Percentiles rank a stretch among this genome's conserved stretches.
Conservation (phyloP, 2,329 filamentous ascomycete genomes). For the Periconia digitata region DNA sequence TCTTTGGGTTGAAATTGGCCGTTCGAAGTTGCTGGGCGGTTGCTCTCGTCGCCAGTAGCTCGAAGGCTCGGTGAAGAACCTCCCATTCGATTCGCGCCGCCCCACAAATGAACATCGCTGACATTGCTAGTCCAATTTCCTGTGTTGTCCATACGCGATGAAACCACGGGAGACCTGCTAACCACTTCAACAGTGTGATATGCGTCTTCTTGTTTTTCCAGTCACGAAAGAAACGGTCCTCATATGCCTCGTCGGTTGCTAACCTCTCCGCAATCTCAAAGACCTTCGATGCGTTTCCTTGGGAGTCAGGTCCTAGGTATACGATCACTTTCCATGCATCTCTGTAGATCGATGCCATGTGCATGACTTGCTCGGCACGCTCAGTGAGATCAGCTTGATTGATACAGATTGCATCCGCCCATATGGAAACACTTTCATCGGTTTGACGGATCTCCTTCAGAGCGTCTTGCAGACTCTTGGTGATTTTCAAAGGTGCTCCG, state of each 20-base stretch:
- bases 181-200: neutral
- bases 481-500: neutral
- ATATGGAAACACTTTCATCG: neutral
- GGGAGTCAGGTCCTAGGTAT: neutral
- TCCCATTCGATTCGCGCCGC: neutral
- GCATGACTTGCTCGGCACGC: neutral
- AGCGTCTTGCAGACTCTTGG: neutral
- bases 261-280: neutral
- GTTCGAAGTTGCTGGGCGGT: neutral
- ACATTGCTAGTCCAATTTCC: neutral
- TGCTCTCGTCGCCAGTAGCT: neutral
- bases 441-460: slow-evolving; percentile 1
- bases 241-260: neutral
- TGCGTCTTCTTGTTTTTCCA: neutral
- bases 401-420: neutral
- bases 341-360: neutral
- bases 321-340: neutral
- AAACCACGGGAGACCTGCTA: neutral
- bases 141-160: neutral
- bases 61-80: neutral
- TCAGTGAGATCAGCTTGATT: neutral
- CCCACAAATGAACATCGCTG: neutral
- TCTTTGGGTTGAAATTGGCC: neutral
- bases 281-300: neutral
- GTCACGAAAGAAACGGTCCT: neutral